A percentile compares a stretch with the other conserved stretches of the same genome.
phyloP scores from a whole-genome alignment of 495 filamentous ascomycete genomes.

The Cladorrhinum samala region DNA sequence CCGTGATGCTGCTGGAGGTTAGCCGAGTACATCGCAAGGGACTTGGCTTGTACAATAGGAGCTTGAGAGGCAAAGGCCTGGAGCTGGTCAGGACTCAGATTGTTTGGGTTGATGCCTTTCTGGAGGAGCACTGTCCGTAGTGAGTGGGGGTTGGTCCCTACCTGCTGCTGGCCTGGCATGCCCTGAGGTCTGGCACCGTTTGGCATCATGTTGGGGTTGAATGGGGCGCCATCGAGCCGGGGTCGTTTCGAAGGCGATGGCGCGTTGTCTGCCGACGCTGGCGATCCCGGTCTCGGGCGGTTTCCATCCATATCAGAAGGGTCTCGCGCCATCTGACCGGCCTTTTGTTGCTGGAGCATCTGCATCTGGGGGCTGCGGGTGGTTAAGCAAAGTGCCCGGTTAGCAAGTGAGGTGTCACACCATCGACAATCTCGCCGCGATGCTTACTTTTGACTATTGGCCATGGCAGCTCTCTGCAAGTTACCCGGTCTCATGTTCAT shows the following conservation, averaged over 20 bases:
- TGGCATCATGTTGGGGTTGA: slow-evolving; percentile 65
- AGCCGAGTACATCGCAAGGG: slow-evolving; percentile 78
- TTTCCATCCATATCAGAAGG: slow-evolving; percentile 84
- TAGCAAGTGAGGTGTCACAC: neutral
- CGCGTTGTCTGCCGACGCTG: slow-evolving; percentile 76
- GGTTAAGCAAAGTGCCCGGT: neutral
- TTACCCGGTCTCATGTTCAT: slow-evolving; percentile 48
- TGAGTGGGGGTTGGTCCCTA: slow-evolving; percentile 48
- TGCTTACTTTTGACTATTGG: slow-evolving; percentile 71
- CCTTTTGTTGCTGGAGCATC: slow-evolving; percentile 55
- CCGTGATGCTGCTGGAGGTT: slow-evolving; percentile 75
- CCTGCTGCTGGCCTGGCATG: slow-evolving; percentile 68
- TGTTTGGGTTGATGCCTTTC: slow-evolving; percentile 68
- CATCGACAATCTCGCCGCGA: too few relatives aligned
- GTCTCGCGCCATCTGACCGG: slow-evolving; percentile 75
- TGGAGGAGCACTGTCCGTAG: slow-evolving; percentile 61
- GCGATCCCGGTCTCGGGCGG: slow-evolving; percentile 72
- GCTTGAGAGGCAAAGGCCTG: slow-evolving; percentile 59
- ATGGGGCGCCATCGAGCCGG: slow-evolving; percentile 66
- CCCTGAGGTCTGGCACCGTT: slow-evolving; percentile 71
- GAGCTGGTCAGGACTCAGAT: slow-evolving; percentile 71
- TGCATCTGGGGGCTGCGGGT: slow-evolving; percentile 61
- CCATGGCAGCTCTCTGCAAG: slow-evolving; percentile 66
- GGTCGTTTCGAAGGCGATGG: slow-evolving; percentile 88
- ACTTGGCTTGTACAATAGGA: slow-evolving; percentile 63